Percentiles rank a stretch among this genome's conserved stretches.
Evolutionary conservation across 345 rosid species (phyloP).

Genomic region (Angophora floribunda): DNA sequence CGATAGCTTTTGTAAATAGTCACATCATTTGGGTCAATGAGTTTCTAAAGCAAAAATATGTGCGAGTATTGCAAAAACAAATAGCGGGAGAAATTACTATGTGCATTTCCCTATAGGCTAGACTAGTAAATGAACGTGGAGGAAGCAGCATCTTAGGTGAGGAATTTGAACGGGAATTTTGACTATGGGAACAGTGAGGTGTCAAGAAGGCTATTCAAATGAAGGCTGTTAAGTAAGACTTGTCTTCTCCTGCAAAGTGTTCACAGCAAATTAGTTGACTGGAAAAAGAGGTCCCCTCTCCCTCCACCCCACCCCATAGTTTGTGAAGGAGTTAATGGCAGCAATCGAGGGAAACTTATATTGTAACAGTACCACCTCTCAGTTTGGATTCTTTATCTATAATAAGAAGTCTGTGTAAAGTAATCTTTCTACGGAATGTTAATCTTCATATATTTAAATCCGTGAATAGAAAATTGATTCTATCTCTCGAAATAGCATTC

Average conservation of each 20-base stretch:
- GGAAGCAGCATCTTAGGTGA: background rate
- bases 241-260: background rate
- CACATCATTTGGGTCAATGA: background rate
- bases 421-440: background rate
- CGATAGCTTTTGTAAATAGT: background rate
- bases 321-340: background rate
- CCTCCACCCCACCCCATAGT: background rate
- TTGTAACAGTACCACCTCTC: background rate
- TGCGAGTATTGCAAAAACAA: background rate
- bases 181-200: background rate
- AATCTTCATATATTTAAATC: background rate
- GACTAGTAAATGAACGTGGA: background rate
- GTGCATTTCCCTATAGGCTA: background rate
- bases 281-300: background rate
- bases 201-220: background rate
- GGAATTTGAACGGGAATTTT: background rate
- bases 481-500: background rate
- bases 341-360: background rate
- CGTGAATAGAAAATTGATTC: background rate
- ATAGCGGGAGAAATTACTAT: background rate
- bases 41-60: background rate
- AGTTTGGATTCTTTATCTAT: background rate
- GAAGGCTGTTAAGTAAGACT: background rate
- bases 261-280: background rate
- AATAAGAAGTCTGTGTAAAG: background rate